Conservation (phyloP, 2,329 filamentous ascomycete genomes). For the Aspergillus luchuensis region DNA sequence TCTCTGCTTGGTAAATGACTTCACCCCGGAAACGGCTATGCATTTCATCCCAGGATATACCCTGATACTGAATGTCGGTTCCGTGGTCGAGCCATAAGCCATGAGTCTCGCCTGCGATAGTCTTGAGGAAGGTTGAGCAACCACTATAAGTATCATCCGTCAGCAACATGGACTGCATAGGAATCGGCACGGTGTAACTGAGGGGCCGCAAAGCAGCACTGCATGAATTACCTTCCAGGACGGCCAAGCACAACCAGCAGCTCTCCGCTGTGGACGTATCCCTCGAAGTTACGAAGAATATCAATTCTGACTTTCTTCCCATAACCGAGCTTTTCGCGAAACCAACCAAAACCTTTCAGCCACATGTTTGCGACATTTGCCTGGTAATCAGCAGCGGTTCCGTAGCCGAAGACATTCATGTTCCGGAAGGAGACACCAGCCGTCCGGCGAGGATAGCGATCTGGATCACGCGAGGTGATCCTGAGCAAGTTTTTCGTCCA, state of each 20-base stretch:
- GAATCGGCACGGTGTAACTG: not conserved
- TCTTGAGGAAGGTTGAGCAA: slow-evolving; percentile 84
- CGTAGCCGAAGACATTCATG: slow-evolving; percentile 48
- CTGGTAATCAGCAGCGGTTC: slow-evolving; percentile 48
- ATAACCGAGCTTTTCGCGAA: slow-evolving; percentile 31
- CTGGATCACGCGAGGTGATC: slow-evolving; percentile 34
- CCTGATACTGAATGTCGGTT: slow-evolving; percentile 79
- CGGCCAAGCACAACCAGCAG: slow-evolving; percentile 58
- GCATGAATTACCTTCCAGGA: slow-evolving; percentile 41
- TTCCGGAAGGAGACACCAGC: slow-evolving; percentile 48
- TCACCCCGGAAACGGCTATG: slow-evolving; percentile 76
- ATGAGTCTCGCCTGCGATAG: slow-evolving; percentile 78
- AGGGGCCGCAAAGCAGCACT: not conserved
- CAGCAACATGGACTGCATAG: not conserved
- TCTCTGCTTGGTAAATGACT: slow-evolving; percentile 81
- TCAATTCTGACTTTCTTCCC: slow-evolving; percentile 50
- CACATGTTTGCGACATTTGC: slow-evolving; percentile 47
- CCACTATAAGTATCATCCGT: slow-evolving; percentile 31
- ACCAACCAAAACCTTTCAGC: slow-evolving; percentile 37
- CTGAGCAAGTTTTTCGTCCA: slow-evolving; percentile 48
- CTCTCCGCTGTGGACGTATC: slow-evolving; percentile 58
- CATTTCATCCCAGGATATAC: slow-evolving; percentile 67
- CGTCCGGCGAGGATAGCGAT: slow-evolving; percentile 35
- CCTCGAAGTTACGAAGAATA: slow-evolving; percentile 65
- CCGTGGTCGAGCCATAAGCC: slow-evolving; percentile 71